Evolutionary conservation across 495 filamentous ascomycete species (phyloP).

Genomic region (Tirmania nivea): DNA sequence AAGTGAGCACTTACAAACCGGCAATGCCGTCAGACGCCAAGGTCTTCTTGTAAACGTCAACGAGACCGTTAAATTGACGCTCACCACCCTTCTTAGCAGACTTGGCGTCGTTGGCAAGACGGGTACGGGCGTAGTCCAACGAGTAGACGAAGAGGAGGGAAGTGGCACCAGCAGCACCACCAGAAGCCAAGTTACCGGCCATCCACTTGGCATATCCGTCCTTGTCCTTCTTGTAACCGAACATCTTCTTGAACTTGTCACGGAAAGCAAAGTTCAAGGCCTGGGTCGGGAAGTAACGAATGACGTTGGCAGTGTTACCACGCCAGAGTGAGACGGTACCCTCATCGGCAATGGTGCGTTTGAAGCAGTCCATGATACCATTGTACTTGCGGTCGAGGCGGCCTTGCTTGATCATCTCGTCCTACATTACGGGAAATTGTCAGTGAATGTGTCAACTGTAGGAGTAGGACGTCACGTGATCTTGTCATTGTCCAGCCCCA

Average conservation of each 20-base stretch:
- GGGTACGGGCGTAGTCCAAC: constrained; percentile 98
- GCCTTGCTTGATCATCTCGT: constrained; percentile 98
- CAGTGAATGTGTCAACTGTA: background rate
- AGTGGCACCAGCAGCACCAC: constrained; percentile 99
- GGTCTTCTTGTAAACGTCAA: constrained; percentile 99
- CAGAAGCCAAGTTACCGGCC: constrained; percentile 97
- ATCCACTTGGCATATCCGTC: constrained; percentile 99
- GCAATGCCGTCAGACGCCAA: constrained; percentile 90
- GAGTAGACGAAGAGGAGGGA: constrained; percentile 99
- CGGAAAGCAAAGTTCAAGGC: constrained; percentile 99
- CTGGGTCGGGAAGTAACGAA: constrained; percentile 99
- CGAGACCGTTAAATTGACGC: constrained; percentile 97
- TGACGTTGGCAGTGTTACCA: constrained; percentile 99
- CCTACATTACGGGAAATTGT: constrained; percentile 30
- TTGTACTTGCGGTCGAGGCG: constrained; percentile 94
- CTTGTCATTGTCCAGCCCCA: background rate
- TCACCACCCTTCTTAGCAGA: constrained; percentile 86
- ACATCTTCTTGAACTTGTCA: constrained; percentile 99
- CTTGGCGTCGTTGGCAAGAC: constrained; percentile 99
- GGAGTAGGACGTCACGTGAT: background rate
- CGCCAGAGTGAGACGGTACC: constrained; percentile 78
- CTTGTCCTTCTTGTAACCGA: constrained; percentile 98
- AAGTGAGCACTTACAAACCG: constrained; percentile 37
- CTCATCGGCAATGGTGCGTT: constrained; percentile 64
- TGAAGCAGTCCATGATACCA: constrained; percentile 89